Evolutionary conservation across 2,329 filamentous ascomycete genomes (phyloP), one percentile per base, ranked within the genome.

Genomic region (Alternaria arbusti): DNA sequence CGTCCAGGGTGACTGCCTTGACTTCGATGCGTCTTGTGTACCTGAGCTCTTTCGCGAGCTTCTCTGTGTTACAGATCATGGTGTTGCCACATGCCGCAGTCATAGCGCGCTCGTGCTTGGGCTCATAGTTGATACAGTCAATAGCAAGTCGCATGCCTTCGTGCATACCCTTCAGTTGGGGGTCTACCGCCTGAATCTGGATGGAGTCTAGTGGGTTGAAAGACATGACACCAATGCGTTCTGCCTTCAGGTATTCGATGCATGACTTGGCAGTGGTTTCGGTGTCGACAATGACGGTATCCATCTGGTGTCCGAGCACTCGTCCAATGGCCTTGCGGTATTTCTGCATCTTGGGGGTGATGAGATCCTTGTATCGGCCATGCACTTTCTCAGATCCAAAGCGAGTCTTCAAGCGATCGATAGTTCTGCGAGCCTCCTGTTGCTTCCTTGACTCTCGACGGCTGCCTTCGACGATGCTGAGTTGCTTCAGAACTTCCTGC

Each of bases 131-230:
- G 72, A 99, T 95, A 0, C 94, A 96, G 78, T 99, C 96, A 67
- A 99, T 97, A 0, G 95, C 96, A 61, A 97, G 87, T 8, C 95
- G 89, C 80, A 90, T 89, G 49, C 92, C 93, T 43, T 92, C 91
- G 59, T 92, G 87, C 78, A 97, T 91, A 26, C 94, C 93, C 81
- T 97, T 97, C 69, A 99, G 85, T 63, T 93, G 94, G 6, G 93
- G 92, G 77, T 97, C 97, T 63, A 96, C 88, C 11, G 93, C 90
- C 78, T 93, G 94, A 76, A 97, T 94, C 75, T 98, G 96, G 79
- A 99, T 97, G 56, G 97, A 97, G 83, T 99, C 96, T 17, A 99
- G 86, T 1, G 96, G 96, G 67, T 98, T 94, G 79, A 99, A 98
- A 1, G 93, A 97, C 81, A 96, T 93, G 61, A 94, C 93, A 7